Conservation (phyloP, 139 green algal species). For the Chlorella sp. region DNA sequence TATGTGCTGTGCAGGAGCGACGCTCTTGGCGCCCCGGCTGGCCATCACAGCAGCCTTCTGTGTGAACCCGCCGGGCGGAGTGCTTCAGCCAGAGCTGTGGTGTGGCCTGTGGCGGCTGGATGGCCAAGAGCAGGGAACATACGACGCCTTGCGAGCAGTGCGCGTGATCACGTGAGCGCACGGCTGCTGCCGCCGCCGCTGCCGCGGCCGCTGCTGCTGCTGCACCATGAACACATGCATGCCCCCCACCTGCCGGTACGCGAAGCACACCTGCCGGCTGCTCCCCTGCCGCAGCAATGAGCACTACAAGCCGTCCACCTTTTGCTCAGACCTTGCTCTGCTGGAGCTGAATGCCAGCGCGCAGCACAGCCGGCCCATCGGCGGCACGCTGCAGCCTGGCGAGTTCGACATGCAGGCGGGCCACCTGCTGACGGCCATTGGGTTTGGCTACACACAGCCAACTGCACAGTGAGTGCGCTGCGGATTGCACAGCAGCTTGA, state of each 20-base stretch:
- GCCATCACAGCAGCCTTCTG: conserved; percentile 6
- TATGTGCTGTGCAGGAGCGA: neutral
- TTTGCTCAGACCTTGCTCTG: neutral
- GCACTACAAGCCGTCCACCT: neutral
- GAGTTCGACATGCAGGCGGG: neutral
- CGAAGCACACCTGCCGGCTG: neutral
- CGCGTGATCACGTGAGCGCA: neutral
- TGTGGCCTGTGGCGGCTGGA: neutral
- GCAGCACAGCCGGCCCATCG: neutral
- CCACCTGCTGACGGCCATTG: neutral
- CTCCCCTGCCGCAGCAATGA: neutral
- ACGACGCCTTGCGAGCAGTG: neutral
- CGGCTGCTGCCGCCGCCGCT: neutral
- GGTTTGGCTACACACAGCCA: neutral
- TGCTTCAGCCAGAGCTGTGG: neutral
- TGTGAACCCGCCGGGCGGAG: neutral
- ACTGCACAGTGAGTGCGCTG: too few relatives aligned
- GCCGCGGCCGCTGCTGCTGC: neutral
- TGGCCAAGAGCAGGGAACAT: neutral
- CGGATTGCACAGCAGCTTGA: too few relatives aligned
- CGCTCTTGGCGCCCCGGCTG: neutral
- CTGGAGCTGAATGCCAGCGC: conserved; percentile 14
- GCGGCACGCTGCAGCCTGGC: neutral
- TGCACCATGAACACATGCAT: too few relatives aligned
- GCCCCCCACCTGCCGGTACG: neutral